Percentiles rank a stretch among this genome's conserved stretches.
These are phyloP conservation scores for Cystobasidiaceae sp. DNA, from an alignment of 1,284 basidiomycete genomes.

Conservation along the genomic window DNA sequence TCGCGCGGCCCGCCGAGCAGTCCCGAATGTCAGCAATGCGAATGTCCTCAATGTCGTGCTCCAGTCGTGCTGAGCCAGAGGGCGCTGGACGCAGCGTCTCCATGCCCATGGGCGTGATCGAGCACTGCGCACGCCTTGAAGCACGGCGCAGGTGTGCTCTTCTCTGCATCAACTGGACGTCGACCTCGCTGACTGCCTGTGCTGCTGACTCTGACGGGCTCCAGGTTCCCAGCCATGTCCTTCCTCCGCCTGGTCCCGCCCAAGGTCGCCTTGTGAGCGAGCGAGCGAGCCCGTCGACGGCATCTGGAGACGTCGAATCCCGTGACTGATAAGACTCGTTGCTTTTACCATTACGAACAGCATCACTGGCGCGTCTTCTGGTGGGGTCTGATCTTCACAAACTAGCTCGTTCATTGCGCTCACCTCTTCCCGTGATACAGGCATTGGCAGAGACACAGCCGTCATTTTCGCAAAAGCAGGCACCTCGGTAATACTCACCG, in stretches of 20 bases:
- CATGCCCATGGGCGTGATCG: neutral
- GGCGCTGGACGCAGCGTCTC: neutral
- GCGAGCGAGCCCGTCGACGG: neutral
- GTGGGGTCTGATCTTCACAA: neutral
- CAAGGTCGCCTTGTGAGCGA: slow-evolving; percentile 27
- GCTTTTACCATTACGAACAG: neutral
- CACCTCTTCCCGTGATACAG: neutral
- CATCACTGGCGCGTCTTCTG: slow-evolving; percentile 31
- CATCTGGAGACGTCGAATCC: neutral
- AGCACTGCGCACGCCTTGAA: neutral
- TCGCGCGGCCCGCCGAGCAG: no score
- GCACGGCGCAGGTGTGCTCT: neutral
- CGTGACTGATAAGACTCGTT: neutral
- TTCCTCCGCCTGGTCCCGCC: slow-evolving; percentile 21
- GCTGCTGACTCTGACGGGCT: neutral
- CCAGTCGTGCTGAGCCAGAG: neutral
- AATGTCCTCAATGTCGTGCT: no score
- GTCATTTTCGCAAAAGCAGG: slow-evolving; percentile 66
- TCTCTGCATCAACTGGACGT: neutral
- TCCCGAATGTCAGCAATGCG: no score
- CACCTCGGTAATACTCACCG: slow-evolving; percentile 49
- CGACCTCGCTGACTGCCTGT: neutral
- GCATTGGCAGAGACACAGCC: slow-evolving; percentile 63
- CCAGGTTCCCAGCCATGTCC: neutral
- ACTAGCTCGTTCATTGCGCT: neutral